phyloP scores from a whole-genome alignment of 2,329 filamentous ascomycete species.

The Geosmithia morbida region DNA sequence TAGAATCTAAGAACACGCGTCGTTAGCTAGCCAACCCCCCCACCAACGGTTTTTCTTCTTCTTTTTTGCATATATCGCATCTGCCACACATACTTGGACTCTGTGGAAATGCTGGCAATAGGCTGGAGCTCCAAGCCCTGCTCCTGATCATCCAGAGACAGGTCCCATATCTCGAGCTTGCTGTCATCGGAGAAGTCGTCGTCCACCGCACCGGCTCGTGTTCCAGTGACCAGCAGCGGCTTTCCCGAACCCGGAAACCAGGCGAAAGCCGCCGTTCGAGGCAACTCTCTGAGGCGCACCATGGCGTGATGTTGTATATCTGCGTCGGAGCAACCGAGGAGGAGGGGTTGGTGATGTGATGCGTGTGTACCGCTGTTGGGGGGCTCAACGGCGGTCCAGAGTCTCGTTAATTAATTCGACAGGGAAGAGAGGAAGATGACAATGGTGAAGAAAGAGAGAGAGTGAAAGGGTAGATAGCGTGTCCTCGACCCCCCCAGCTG shows the following conservation, averaged over 20 bases:
- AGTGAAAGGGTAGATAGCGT: constrained; percentile 5
- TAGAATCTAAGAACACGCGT: constrained; percentile 55
- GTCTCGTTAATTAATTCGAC: neutral
- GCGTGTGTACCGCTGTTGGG: neutral
- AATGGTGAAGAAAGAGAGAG: constrained; percentile 2
- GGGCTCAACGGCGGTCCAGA: neutral
- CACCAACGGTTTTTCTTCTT: constrained; percentile 1
- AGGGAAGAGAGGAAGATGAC: neutral
- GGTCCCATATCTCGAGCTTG: constrained; percentile 91
- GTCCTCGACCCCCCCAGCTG: constrained; percentile 15
- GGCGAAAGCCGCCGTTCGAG: constrained; percentile 90
- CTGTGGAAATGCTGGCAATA: constrained; percentile 67
- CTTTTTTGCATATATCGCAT: constrained; percentile 1
- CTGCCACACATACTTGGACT: constrained; percentile 55
- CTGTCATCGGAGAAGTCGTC: constrained; percentile 97
- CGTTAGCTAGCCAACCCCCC: constrained; percentile 2
- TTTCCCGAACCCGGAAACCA: constrained; percentile 76
- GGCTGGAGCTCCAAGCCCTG: constrained; percentile 76
- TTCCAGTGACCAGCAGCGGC: constrained; percentile 83
- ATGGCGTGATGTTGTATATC: constrained; percentile 36
- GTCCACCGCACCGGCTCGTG: constrained; percentile 86
- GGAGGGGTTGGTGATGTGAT: neutral
- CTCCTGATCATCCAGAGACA: constrained; percentile 64
- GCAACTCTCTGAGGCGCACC: constrained; percentile 94
- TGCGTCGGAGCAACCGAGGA: constrained; percentile 4